These are phyloP conservation scores for Pichia sp. DNA, from an alignment of 1,139 yeast genomes.

Conservation along the genomic window DNA sequence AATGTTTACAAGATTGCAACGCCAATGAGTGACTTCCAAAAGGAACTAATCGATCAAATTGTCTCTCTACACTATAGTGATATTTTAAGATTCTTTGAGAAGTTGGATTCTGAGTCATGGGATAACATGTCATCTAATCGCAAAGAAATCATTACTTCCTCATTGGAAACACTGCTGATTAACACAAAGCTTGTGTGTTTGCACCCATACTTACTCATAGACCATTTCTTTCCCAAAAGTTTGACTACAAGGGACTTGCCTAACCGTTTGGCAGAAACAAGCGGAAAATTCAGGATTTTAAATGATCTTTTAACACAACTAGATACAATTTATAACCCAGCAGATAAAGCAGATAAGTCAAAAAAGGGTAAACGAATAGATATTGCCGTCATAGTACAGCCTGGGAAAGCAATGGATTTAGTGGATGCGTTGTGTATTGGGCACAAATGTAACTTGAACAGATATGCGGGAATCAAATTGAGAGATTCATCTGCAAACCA, in stretches of 20 bases:
- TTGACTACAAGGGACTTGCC: slow-evolving; percentile 76
- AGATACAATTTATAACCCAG: slow-evolving; percentile 24
- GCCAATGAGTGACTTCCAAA: slow-evolving; percentile 84
- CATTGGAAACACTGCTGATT: slow-evolving; percentile 64
- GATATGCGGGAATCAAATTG: slow-evolving; percentile 58
- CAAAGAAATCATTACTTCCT: slow-evolving; percentile 50
- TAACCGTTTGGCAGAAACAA: slow-evolving; percentile 65
- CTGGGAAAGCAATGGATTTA: slow-evolving; percentile 68
- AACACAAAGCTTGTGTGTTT: slow-evolving; percentile 78
- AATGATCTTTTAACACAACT: slow-evolving; percentile 51
- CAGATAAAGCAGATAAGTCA: slow-evolving; percentile 18
- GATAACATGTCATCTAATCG: slow-evolving; percentile 9
- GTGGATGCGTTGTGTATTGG: slow-evolving; percentile 75
- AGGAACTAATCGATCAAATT: slow-evolving; percentile 88
- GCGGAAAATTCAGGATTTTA: slow-evolving; percentile 79
- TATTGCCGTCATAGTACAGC: slow-evolving; percentile 49
- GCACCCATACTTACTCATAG: slow-evolving; percentile 83
- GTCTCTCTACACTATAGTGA: slow-evolving; percentile 89
- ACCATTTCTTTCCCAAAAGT: slow-evolving; percentile 83
- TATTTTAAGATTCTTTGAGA: slow-evolving; percentile 77
- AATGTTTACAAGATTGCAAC: slow-evolving; percentile 82
- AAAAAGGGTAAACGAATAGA: slow-evolving; percentile 29
- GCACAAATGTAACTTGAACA: slow-evolving; percentile 55
- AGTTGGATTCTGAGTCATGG: slow-evolving; percentile 29
- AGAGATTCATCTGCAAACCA: slow-evolving; percentile 32